Conservation (phyloP, 345 rosid genomes). For the Eucalyptus sp. region DNA sequence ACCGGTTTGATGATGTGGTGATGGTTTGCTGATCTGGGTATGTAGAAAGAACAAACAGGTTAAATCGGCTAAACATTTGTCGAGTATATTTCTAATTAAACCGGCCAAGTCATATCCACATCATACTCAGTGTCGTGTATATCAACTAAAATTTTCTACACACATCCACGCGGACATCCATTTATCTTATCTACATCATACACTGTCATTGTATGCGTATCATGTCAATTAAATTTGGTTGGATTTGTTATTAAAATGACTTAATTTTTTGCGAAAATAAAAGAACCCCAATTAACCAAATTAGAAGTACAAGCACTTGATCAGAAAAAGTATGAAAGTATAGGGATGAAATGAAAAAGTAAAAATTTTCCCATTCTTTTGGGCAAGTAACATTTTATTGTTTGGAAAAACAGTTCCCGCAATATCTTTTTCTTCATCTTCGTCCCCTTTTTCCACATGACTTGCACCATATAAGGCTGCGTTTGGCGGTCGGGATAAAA, state of each 20-base stretch:
- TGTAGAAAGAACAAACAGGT: neutral
- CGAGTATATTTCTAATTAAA: no score
- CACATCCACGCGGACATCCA: fast-evolving
- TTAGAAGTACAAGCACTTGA: neutral
- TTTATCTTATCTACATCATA: neutral
- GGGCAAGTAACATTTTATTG: neutral
- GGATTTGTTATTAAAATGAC: neutral
- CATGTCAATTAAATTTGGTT: neutral
- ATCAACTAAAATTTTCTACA: neutral
- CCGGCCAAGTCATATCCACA: neutral
- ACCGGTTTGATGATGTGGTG: neutral
- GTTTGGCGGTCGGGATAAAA: no score
- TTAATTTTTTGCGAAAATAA: no score
- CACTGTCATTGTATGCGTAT: fast-evolving
- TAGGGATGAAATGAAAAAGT: neutral
- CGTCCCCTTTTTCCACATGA: neutral
- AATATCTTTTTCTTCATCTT: neutral
- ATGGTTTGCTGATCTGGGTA: slow-evolving; percentile 20
- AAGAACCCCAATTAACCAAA: neutral
- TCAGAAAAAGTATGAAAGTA: neutral
- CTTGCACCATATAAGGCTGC: neutral
- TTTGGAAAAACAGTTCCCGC: fast-evolving
- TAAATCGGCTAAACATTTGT: neutral
- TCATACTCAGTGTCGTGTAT: neutral
- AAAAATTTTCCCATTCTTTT: no score